These are phyloP conservation scores for Erodium chrysanthum DNA, from an alignment of 441 rosid genomes.

Conservation along the genomic window DNA sequence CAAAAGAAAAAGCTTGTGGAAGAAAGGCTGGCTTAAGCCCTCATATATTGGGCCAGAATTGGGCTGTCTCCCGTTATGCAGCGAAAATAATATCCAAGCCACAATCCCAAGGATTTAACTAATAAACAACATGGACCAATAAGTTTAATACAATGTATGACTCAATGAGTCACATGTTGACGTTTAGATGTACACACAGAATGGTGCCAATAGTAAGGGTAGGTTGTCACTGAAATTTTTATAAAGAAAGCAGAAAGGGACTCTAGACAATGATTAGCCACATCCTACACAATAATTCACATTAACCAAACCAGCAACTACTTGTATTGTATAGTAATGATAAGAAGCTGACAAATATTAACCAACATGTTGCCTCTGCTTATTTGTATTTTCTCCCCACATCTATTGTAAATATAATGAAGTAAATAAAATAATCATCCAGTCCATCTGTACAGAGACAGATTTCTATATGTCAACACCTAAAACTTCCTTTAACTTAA, in stretches of 20 bases:
- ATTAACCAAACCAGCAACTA: not conserved
- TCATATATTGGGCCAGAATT: not conserved
- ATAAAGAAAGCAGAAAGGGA: not conserved
- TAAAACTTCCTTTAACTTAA: not conserved
- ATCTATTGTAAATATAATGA: not conserved
- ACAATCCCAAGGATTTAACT: not conserved
- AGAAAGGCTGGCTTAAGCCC: not conserved
- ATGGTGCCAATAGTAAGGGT: not conserved
- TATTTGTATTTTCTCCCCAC: not conserved
- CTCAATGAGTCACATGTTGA: not conserved
- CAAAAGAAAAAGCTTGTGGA: not conserved
- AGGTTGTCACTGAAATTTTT: not conserved
- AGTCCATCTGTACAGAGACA: not conserved
- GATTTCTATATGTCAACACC: not conserved
- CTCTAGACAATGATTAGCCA: not conserved
- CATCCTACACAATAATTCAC: not conserved
- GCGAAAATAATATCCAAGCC: not conserved
- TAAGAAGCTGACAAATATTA: not conserved
- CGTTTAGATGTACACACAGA: not conserved
- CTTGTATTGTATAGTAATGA: not conserved
- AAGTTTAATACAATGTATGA: not conserved
- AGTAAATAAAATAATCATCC: not conserved
- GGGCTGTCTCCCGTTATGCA: not conserved
- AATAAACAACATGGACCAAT: not conserved
- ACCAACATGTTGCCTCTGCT: constrained; percentile 2